Base-by-base conservation (phyloP, 768 basidiomycete species). In the Plicaturopsis crispa region DNA sequence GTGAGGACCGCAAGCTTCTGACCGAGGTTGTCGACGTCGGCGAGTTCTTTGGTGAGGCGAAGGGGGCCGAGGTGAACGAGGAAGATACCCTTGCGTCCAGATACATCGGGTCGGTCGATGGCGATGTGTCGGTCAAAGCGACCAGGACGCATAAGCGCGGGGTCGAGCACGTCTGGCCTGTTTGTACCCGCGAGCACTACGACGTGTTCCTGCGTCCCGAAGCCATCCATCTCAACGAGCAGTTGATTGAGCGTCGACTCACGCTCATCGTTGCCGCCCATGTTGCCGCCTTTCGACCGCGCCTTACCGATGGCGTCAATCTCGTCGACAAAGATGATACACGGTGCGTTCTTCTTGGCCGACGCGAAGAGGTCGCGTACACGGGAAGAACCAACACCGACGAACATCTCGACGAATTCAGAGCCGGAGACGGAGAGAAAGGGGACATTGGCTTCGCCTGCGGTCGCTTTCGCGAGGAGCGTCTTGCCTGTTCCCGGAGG, bases 361-460 rank as follows among this genome's bases (percentile, higher is more conserved):
- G 86, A 92, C 23, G 92, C 86, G 60, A 99, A 99, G 31, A 99
- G 79, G 62, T 99, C 96, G 34, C 96, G 82, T 8, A 99, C 96
- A 46, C 96, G 80, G 3, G 91, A 93, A 2, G 96, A 92, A 41
- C 96, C 96, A 36, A 98, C 96, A 61, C 96, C 96, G 49, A 99
- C 96, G 56, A 98, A 99, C 93, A 98, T 97, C 65, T 99, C 96
- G 44, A 99, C 92, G 56, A 99, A 98, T 57, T 99, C 96, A 31
- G 94, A 98, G 36, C 96, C 96, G 33, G 94, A 97, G 30, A 98
- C 96, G 17, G 91, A 94, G 42, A 97, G 75, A 83, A 99, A 99
- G 30, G 96, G 94, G 4, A 98, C 94, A 31, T 80, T 85, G 4
- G 96, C 94, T 63, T 99, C 96, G 36, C 96, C 96, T 3, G 96